A percentile compares a stretch with the other conserved stretches of the same genome.
Evolutionary conservation across 2,329 filamentous ascomycete species (phyloP).

Genomic region (Calycina marina): DNA sequence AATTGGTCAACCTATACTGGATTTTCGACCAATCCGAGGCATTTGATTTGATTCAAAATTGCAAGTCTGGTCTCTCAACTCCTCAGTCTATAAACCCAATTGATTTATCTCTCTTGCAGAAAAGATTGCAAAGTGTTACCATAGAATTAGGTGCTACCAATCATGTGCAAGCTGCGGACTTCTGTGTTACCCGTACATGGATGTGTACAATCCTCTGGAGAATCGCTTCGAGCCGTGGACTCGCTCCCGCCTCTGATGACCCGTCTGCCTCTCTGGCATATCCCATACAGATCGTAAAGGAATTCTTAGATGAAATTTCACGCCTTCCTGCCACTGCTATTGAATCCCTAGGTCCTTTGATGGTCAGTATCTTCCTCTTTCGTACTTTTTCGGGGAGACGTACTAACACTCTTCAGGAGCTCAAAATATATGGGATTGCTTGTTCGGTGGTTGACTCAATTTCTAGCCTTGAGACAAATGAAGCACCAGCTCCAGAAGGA

Average conservation of each 20-base stretch:
- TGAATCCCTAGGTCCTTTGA: slow-evolving; percentile 33
- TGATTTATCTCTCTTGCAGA: slow-evolving; percentile 22
- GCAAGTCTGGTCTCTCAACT: neutral
- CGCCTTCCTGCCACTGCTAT: slow-evolving; percentile 31
- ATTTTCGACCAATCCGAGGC: slow-evolving; percentile 34
- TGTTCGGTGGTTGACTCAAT: slow-evolving; percentile 27
- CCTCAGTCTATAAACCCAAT: neutral
- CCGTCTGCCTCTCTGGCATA: slow-evolving; percentile 17
- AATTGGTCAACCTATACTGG: slow-evolving; percentile 34
- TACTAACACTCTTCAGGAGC: slow-evolving; percentile 16
- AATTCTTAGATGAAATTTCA: slow-evolving; percentile 30
- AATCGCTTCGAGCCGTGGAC: slow-evolving; percentile 4
- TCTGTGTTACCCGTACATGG: slow-evolving; percentile 56
- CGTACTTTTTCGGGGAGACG: neutral
- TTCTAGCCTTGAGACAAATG: neutral
- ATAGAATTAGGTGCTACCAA: slow-evolving; percentile 25
- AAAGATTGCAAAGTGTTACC: slow-evolving; percentile 28
- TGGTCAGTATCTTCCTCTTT: slow-evolving; percentile 19
- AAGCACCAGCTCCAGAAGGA: neutral
- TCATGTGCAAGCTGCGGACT: slow-evolving; percentile 52
- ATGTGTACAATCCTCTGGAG: slow-evolving; percentile 51
- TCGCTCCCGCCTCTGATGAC: neutral
- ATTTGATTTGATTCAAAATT: slow-evolving; percentile 28
- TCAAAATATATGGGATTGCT: slow-evolving; percentile 33
- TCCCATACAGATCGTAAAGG: slow-evolving; percentile 30